Percentiles rank a stretch among this genome's conserved stretches.
These are phyloP conservation scores for Dalbergia oliveri DNA, from an alignment of 306 rosid genomes.

Conservation along the genomic window DNA sequence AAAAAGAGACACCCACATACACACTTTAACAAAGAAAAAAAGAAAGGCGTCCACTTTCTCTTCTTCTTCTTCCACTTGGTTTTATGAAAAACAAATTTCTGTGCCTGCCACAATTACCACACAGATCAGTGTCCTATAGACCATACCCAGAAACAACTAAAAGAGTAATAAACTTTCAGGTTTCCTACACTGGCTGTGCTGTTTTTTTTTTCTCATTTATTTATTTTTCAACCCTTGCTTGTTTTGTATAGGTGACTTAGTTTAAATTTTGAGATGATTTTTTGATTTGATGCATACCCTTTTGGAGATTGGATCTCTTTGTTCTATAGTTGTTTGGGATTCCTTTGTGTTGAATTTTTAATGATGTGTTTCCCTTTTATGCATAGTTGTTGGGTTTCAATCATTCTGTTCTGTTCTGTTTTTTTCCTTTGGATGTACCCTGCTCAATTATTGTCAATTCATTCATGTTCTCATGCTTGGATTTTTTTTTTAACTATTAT, in stretches of 20 bases:
- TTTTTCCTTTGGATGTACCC: slow-evolving; percentile 1
- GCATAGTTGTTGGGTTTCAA: slow-evolving; percentile 28
- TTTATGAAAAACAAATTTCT: slow-evolving; percentile 44
- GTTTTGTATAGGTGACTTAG: slow-evolving; percentile 43
- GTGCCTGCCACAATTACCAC: slow-evolving; percentile 43
- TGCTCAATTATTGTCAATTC: slow-evolving; percentile 16
- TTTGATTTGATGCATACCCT: slow-evolving; percentile 47
- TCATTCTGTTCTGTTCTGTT: slow-evolving; percentile 11
- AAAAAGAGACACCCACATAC: background rate
- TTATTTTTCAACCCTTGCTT: slow-evolving; percentile 2
- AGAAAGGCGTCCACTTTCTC: slow-evolving; percentile 47
- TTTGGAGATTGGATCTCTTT: slow-evolving; percentile 46
- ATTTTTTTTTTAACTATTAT: background rate
- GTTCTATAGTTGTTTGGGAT: slow-evolving; percentile 39
- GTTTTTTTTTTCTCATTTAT: background rate
- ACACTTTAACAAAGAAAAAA: background rate
- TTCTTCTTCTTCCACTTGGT: slow-evolving; percentile 42
- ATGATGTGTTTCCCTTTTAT: slow-evolving; percentile 29
- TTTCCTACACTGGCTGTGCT: background rate
- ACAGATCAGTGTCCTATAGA: slow-evolving; percentile 59
- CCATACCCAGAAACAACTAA: slow-evolving; percentile 43
- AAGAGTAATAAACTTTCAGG: slow-evolving; percentile 10
- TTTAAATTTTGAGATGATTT: slow-evolving; percentile 42
- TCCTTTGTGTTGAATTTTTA: slow-evolving; percentile 38
- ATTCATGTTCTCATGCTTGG: slow-evolving; percentile 10